Percentiles rank a stretch among this genome's conserved stretches.
These are phyloP conservation scores for Cyphellophora europaea DNA, from an alignment of 2,329 filamentous ascomycete genomes.

Conservation along the genomic window DNA sequence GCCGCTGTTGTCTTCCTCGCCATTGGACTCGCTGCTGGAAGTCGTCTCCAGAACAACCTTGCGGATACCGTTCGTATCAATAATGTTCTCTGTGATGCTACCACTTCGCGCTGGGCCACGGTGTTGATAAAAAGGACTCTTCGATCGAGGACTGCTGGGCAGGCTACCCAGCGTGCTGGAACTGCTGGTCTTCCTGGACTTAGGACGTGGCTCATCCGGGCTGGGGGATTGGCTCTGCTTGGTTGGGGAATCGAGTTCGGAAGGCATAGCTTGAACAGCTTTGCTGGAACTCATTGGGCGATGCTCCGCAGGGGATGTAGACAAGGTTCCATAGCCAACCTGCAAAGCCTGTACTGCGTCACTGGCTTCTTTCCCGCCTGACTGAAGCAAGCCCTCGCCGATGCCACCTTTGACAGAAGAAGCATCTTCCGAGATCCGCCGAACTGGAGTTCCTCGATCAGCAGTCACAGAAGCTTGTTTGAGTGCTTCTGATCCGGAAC, in stretches of 20 bases:
- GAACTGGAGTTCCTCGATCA: conserved; percentile 27
- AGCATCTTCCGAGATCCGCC: conserved; percentile 19
- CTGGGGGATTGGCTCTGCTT: not conserved
- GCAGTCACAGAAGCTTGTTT: conserved; percentile 30
- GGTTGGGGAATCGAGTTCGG: not conserved
- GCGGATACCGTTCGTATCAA: conserved; percentile 63
- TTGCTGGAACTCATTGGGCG: conserved; percentile 17
- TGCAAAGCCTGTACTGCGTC: conserved; percentile 57
- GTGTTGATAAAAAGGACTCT: conserved; percentile 26
- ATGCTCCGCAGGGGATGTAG: conserved; percentile 11
- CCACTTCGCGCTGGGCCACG: conserved; percentile 56
- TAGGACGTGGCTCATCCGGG: not conserved
- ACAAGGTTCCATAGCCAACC: conserved; percentile 39
- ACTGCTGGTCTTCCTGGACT: conserved; percentile 7
- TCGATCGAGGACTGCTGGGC: conserved; percentile 19
- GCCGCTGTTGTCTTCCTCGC: conserved; percentile 17
- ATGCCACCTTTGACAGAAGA: conserved; percentile 41
- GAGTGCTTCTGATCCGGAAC: conserved; percentile 25
- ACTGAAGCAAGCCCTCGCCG: conserved; percentile 44
- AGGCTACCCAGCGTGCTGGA: conserved; percentile 17
- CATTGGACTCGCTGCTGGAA: conserved; percentile 42
- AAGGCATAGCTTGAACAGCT: conserved; percentile 17
- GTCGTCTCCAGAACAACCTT: conserved; percentile 68
- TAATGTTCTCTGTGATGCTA: conserved; percentile 69
- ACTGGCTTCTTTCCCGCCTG: conserved; percentile 49